Evolutionary conservation across 2,329 filamentous ascomycete genomes (phyloP), one percentile per base, ranked within the genome.

Genomic region (Aspergillus tubingensis): DNA sequence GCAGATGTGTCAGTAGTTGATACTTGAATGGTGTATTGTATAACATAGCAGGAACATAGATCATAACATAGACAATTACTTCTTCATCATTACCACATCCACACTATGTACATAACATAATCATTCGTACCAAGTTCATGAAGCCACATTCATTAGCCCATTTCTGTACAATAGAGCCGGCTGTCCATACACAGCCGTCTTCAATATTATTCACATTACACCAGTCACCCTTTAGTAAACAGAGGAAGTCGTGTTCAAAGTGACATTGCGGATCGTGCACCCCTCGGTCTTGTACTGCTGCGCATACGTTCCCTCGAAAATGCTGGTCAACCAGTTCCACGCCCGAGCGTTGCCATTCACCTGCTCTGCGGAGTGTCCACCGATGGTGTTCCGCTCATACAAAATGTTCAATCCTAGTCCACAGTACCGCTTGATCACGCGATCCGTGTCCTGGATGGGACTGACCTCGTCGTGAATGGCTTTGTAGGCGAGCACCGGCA

Each of bases 391-490:
- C n/a, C 69, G 65, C 43, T 72, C 62, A 53, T 72, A 73, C 47
- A 63, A 48, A n/a, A 68, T 62, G 8, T 25, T 63, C 15, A 65
- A 67, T 4, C 65, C 67, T 10, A 54, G 36, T 1, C 39, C 52
- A 32, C 62, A 63, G n/a, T 63, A 63, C 17, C 39, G 15, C 8
- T 65, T 47, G 1, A 75, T 61, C 53, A 74, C 47, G 1, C 48
- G 58, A 61, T 74, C 70, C 3, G 70, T 72, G 41, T 72, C 68
- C 5, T 53, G 59, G 0, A 72, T 57, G 2, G 68, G 62, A 41
- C 66, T 69, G 13, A 76, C 62, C 54, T 75, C 70, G 57, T 76
- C 73, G 1, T 64, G 59, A 8, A 68, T 63, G 3, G 73, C 69
- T 50, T 76, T 73, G 57, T 76, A 75, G 5, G 69, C 61, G 43